Conservation (phyloP, 148 eudicot species). For the Hydrangea macrophylla region DNA sequence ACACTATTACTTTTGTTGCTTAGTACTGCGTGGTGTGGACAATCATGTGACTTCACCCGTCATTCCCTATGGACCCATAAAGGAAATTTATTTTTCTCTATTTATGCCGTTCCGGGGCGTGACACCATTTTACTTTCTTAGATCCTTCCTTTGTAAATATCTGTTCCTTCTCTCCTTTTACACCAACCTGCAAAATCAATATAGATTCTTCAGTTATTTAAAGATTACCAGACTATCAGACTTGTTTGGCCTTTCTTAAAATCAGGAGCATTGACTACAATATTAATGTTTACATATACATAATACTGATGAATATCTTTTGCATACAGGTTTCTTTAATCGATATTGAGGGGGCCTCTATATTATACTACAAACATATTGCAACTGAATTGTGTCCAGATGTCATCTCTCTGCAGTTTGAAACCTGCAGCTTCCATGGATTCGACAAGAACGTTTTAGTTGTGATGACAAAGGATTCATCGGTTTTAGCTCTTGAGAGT, state of each 20-base stretch:
- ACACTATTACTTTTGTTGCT: too few species aligned
- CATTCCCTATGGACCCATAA: too few species aligned
- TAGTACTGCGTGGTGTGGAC: too few species aligned
- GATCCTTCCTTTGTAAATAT: too few species aligned
- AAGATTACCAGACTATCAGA: not conserved
- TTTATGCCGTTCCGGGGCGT: too few species aligned
- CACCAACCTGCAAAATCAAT: too few species aligned
- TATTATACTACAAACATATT: constrained; percentile 65
- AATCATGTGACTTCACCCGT: too few species aligned
- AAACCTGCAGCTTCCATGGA: constrained; percentile 64
- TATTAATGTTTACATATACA: not conserved
- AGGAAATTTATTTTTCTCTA: too few species aligned
- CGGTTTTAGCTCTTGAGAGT: constrained; percentile 64
- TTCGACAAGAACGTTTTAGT: constrained; percentile 74
- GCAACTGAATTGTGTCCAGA: constrained; percentile 65
- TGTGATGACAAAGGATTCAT: constrained; percentile 80
- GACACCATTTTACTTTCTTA: too few species aligned
- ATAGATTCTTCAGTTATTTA: not conserved
- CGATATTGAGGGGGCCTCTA: constrained; percentile 54
- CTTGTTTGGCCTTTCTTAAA: not conserved
- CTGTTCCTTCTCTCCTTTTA: too few species aligned
- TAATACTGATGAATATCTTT: not conserved
- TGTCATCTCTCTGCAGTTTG: constrained; percentile 69
- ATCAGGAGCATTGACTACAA: not conserved
- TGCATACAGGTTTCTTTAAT: constrained; percentile 64